A percentile compares a stretch with the other conserved stretches of the same genome.
phyloP scores from a whole-genome alignment of 345 rosid species.

The Melaleuca alternifolia region DNA sequence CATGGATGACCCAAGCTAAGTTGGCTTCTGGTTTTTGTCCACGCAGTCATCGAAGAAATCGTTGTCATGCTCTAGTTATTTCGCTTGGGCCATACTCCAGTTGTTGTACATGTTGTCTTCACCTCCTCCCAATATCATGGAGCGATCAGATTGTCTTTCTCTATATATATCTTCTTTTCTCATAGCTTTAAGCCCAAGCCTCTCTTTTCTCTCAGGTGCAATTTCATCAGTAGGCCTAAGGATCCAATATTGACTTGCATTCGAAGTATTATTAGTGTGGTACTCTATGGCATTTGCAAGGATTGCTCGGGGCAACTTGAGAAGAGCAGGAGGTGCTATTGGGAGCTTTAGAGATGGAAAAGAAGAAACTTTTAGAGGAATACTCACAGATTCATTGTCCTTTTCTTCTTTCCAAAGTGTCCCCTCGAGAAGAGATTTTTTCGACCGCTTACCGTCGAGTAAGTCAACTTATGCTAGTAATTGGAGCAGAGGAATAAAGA shows the following conservation, averaged over 20 bases:
- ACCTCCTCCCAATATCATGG: background rate
- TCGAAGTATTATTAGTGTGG: background rate
- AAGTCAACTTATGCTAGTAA: constrained; percentile 5
- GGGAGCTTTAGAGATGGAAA: constrained; percentile 10
- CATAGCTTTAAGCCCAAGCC: background rate
- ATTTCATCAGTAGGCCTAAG: background rate
- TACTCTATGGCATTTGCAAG: constrained; percentile 50
- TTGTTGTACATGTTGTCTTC: background rate
- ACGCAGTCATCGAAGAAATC: constrained; percentile 17
- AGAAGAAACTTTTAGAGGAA: constrained; percentile 2
- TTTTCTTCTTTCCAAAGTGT: constrained; percentile 12
- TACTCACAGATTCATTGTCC: background rate
- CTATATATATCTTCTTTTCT: background rate
- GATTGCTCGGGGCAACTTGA: constrained; percentile 29
- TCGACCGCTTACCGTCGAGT: constrained; percentile 7
- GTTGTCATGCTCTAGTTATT: background rate
- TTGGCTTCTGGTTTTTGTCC: constrained; percentile 18
- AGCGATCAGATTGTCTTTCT: background rate
- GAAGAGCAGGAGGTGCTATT: constrained; percentile 30
- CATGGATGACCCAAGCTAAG: constrained; percentile 10
- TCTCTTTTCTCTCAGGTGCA: background rate
- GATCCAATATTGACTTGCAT: background rate
- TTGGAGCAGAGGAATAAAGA: constrained; percentile 46
- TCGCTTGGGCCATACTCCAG: background rate
- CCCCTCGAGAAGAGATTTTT: background rate